Conservation (phyloP, 352 stramenopile species). For the Phytopythium ostracodes region DNA sequence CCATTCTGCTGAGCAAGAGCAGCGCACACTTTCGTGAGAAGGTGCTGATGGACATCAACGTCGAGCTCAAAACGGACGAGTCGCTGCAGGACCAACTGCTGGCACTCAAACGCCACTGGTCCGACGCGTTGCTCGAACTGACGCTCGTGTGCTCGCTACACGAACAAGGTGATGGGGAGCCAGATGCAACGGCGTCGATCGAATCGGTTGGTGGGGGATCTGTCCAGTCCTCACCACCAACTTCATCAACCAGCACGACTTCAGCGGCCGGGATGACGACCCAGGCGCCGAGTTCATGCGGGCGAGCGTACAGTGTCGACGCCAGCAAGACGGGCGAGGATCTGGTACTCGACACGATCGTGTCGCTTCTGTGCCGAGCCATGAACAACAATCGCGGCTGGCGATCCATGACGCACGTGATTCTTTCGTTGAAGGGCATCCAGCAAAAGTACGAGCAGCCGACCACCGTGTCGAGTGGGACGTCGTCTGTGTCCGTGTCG, state of each 20-base stretch:
- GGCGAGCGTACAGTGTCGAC: conserved; percentile 57
- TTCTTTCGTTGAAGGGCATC: conserved; percentile 55
- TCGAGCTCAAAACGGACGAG: conserved; percentile 81
- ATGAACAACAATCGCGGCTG: conserved; percentile 66
- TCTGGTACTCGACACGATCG: conserved; percentile 77
- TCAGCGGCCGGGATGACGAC: background rate
- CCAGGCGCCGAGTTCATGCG: conserved; percentile 13
- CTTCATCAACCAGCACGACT: background rate
- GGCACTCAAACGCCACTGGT: conserved; percentile 69
- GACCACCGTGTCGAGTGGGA: background rate
- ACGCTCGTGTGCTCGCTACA: conserved; percentile 54
- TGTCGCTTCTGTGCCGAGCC: conserved; percentile 69
- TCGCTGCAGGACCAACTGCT: conserved; percentile 68
- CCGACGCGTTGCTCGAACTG: conserved; percentile 68
- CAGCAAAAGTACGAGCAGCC: conserved; percentile 53
- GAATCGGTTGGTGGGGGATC: background rate
- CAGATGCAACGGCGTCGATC: conserved; percentile 5
- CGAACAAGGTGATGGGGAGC: conserved; percentile 6
- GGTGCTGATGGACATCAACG: conserved; percentile 85
- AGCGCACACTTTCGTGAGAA: conserved; percentile 60
- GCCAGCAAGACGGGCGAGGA: conserved; percentile 73
- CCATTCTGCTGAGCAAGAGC: conserved; percentile 50
- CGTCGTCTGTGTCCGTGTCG: conserved; percentile 4
- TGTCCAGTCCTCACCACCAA: conserved; percentile 1
- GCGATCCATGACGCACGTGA: conserved; percentile 60